Evolutionary conservation across 1,284 basidiomycete genomes (phyloP), one percentile per base, ranked within the genome.

Genomic region (Entoloma clypeatum): DNA sequence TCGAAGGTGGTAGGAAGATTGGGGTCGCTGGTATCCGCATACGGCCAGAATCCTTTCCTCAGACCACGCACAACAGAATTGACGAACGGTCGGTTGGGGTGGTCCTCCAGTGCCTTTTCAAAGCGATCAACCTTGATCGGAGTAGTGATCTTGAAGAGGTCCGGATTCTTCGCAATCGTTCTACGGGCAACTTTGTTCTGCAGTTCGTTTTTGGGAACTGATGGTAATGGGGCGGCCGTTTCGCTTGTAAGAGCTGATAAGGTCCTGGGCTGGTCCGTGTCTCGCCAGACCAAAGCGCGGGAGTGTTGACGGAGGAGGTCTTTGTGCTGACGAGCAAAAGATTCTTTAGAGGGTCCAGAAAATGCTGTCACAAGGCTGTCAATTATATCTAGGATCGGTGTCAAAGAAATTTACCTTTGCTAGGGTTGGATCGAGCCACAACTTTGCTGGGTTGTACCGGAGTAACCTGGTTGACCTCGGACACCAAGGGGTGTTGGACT

Each of bases 31-130:
- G 56, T 61, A 21, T 58, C 45, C 3, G 64, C 64, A 43, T 42
- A 63, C 0, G 63, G 63, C 63, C 63, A 67, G 41, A 65, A 64
- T 0, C 64, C 63, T n/a, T 62, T 35, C 1, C 47, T 39, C 6
- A 66, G 36, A 0, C 57, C 58, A 0, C 22, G 7, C 2, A 46
- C 33, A 0, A 65, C 53, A 0, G 63, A 65, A 1, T 48, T 24
- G 6, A 64, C 62, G 17, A 58, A 55, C 7, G 51, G 38, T 5
- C 30, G 55, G 41, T 65, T 66, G 0, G 62, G 62, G 36, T 65
- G 62, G 5, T 21, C 28, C 0, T 7, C 9, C 1, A 68, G 54
- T 0, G 63, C 32, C 0, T 32, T 13, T 39, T 59, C 47, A 18
- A 69, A 55, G 1, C 19, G 25, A 32, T 59, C 43, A 19, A 65